Conservation (phyloP, 306 rosid genomes). For the Vigna unguiculata region DNA sequence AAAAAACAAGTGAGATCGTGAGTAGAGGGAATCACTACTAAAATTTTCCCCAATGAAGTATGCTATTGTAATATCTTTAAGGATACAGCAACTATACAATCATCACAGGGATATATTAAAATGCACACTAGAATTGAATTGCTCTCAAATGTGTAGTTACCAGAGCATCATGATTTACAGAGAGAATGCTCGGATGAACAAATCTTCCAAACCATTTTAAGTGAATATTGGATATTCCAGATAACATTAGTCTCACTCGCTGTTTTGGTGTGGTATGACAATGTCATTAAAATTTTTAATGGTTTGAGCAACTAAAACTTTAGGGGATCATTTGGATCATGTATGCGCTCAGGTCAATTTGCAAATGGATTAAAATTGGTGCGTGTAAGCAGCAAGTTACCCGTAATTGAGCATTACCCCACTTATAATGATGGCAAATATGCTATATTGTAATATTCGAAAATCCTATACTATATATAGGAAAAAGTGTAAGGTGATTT, state of each 20-base stretch:
- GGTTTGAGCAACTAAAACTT: slow-evolving; percentile 18
- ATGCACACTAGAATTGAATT: slow-evolving; percentile 24
- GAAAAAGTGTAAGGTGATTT: slow-evolving; percentile 10
- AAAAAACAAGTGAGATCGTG: slow-evolving; percentile 20
- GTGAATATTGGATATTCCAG: too few relatives aligned
- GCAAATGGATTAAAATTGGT: background rate
- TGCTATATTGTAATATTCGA: background rate
- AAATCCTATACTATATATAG: background rate
- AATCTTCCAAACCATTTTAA: background rate
- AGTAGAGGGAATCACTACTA: slow-evolving; percentile 23
- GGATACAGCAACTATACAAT: slow-evolving; percentile 3
- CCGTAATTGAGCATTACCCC: background rate
- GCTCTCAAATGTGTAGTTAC: slow-evolving; percentile 10
- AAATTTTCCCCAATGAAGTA: background rate
- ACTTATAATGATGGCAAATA: slow-evolving; percentile 4
- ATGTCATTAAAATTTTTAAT: slow-evolving; percentile 1
- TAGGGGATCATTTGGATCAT: background rate
- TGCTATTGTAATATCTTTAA: slow-evolving; percentile 20
- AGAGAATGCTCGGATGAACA: slow-evolving; percentile 20
- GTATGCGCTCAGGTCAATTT: background rate
- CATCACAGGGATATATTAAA: slow-evolving; percentile 9
- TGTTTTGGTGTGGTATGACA: background rate
- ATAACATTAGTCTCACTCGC: too few relatives aligned
- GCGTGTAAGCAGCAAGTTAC: slow-evolving; percentile 3
- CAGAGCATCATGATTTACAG: background rate